Percentiles rank a stretch among this genome's conserved stretches.
phyloP scores from a whole-genome alignment of 352 stramenopile genomes.

The Pythium phragmitis region DNA sequence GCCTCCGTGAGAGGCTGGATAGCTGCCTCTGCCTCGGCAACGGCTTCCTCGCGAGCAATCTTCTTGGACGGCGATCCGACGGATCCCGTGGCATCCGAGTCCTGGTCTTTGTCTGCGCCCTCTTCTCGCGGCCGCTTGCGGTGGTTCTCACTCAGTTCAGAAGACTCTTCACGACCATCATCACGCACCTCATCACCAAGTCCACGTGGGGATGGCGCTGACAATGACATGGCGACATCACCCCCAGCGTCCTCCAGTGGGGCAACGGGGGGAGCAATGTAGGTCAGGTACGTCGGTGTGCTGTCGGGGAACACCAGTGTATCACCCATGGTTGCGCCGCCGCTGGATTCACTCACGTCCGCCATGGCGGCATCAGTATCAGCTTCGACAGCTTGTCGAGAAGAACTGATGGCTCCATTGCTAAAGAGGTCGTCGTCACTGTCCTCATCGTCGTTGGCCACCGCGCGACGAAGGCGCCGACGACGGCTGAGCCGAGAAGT shows the following conservation, averaged over 20 bases:
- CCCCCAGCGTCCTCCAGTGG: not conserved
- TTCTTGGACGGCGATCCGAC: conserved; percentile 3
- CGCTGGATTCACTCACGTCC: conserved; percentile 2
- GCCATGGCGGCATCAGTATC: conserved; percentile 4
- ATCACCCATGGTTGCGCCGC: conserved; percentile 7
- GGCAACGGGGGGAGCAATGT: not conserved
- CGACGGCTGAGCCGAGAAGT: conserved; percentile 2
- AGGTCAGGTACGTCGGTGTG: conserved; percentile 4
- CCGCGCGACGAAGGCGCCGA: conserved; percentile 12
- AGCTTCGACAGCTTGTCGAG: not conserved
- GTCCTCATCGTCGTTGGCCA: conserved; percentile 18
- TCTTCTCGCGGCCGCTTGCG: conserved; percentile 2
- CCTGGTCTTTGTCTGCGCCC: not conserved
- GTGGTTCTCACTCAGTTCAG: not conserved
- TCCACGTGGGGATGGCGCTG: not conserved
- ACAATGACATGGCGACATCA: not conserved
- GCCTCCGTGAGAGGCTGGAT: not conserved
- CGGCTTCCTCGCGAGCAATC: conserved; percentile 3
- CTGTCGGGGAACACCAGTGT: conserved; percentile 13
- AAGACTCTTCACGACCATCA: not conserved
- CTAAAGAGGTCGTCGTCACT: conserved; percentile 22
- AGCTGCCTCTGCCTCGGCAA: not conserved
- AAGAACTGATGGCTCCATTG: not conserved
- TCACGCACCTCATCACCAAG: not conserved
- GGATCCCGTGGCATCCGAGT: not conserved